phyloP scores from a whole-genome alignment of 345 rosid genomes.

The Odontarrhena argentea region DNA sequence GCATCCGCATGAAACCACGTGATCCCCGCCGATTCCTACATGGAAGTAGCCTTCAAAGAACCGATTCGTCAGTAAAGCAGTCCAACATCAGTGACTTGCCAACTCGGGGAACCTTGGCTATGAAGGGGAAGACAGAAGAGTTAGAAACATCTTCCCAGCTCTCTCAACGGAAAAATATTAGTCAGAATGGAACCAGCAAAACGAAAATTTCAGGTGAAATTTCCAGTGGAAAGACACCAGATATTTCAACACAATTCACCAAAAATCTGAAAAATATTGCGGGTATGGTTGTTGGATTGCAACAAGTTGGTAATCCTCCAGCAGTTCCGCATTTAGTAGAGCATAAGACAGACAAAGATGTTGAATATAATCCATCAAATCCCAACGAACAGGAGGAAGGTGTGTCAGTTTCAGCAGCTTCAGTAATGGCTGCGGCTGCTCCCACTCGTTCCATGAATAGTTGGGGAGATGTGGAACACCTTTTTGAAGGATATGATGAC shows the following conservation, averaged over 20 bases:
- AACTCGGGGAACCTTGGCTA: conserved; percentile 36
- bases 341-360: conserved; percentile 45
- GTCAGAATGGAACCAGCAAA: conserved; percentile 31
- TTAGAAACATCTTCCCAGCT: conserved; percentile 45
- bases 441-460: conserved; percentile 52
- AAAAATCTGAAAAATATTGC: conserved; percentile 69
- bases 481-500: conserved; percentile 89
- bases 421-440: conserved; percentile 47
- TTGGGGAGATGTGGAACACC: conserved; percentile 93
- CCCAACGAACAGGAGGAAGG: conserved; percentile 41
- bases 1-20: conserved; percentile 92
- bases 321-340: conserved; percentile 46
- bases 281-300: conserved; percentile 61
- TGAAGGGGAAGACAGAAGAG: conserved; percentile 50
- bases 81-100: conserved; percentile 47
- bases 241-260: conserved; percentile 66
- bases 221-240: conserved; percentile 46
- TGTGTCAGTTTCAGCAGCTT: conserved; percentile 41
- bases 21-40: conserved; percentile 94
- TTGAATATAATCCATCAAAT: conserved; percentile 41
- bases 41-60: conserved; percentile 57
- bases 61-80: conserved; percentile 56
- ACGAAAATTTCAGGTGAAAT: conserved; percentile 24
- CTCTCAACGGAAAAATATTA: conserved; percentile 33
- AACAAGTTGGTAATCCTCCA: conserved; percentile 44